Percentiles rank a stretch among this genome's conserved stretches.
These are phyloP conservation scores for Cryptococcus floricola DNA, from an alignment of 1,284 basidiomycete species.

Conservation along the genomic window DNA sequence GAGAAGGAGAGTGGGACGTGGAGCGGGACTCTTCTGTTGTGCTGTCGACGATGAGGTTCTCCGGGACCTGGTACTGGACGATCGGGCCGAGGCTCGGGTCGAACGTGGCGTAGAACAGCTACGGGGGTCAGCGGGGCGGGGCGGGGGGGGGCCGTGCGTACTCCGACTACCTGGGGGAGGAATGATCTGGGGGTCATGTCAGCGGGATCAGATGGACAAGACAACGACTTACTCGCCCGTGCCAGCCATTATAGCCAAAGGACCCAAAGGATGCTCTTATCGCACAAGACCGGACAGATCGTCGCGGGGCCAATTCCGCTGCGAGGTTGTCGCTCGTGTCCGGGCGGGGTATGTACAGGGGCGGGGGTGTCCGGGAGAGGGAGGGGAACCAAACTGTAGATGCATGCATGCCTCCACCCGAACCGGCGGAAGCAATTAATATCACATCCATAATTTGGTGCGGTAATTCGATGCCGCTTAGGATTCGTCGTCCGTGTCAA, in stretches of 20 bases:
- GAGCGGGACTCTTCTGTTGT: constrained; percentile 17
- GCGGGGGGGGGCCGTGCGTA: constrained; percentile 16
- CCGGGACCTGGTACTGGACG: constrained; percentile 48
- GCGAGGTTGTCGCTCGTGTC: no score
- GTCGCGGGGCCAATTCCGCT: no score
- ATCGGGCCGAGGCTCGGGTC: constrained; percentile 45
- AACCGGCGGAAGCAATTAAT: no score
- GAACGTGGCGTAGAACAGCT: constrained; percentile 51
- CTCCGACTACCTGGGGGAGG: constrained; percentile 48
- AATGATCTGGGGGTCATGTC: constrained; percentile 43
- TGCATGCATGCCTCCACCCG: no score
- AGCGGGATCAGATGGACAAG: background rate
- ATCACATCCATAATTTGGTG: no score
- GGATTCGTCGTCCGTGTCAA: no score
- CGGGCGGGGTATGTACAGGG: no score
- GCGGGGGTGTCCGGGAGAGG: no score
- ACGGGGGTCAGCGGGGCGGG: background rate
- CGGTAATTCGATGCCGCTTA: no score
- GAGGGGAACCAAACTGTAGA: no score
- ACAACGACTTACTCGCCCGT: constrained; percentile 15
- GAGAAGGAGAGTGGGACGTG: constrained; percentile 19
- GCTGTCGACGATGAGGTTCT: constrained; percentile 44
- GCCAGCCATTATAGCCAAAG: constrained; percentile 11
- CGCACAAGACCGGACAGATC: background rate
- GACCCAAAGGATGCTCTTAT: constrained; percentile 1